A percentile compares a stretch with the other conserved stretches of the same genome.
These are phyloP conservation scores for Arctium minus DNA, from an alignment of 129 eudicot genomes.

Conservation along the genomic window DNA sequence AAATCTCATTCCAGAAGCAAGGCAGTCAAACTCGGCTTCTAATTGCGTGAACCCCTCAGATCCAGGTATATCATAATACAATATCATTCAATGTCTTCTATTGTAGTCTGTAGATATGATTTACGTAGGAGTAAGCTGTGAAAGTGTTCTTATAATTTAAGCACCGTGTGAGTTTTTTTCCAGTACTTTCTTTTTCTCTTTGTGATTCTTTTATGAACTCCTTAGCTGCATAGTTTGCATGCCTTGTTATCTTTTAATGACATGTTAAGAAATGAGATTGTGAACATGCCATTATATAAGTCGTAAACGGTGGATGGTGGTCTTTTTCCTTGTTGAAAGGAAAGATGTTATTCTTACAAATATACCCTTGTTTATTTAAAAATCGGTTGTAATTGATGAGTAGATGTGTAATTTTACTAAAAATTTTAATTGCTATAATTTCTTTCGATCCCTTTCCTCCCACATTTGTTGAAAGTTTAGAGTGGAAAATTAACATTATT, in stretches of 20 bases:
- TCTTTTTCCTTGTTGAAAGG: not conserved
- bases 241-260: not conserved
- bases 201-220: not conserved
- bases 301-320: not conserved
- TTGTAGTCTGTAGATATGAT: not conserved
- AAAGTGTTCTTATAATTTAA: not conserved
- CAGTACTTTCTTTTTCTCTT: not conserved
- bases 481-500: not conserved
- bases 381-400: not conserved
- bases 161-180: not conserved
- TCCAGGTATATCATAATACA: constrained; percentile 44
- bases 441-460: not conserved
- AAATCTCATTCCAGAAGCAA: constrained; percentile 47
- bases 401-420: not conserved
- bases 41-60: constrained; percentile 48
- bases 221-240: not conserved
- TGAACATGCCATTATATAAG: no score
- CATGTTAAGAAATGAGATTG: not conserved
- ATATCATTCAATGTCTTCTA: not conserved
- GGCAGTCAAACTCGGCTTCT: constrained; percentile 50
- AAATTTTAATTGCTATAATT: not conserved
- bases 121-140: not conserved
- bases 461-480: not conserved
- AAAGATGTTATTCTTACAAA: no score
- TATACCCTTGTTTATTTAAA: no score